Base-by-base conservation (phyloP, 1,284 basidiomycete species). In the Irpex lacteus region DNA sequence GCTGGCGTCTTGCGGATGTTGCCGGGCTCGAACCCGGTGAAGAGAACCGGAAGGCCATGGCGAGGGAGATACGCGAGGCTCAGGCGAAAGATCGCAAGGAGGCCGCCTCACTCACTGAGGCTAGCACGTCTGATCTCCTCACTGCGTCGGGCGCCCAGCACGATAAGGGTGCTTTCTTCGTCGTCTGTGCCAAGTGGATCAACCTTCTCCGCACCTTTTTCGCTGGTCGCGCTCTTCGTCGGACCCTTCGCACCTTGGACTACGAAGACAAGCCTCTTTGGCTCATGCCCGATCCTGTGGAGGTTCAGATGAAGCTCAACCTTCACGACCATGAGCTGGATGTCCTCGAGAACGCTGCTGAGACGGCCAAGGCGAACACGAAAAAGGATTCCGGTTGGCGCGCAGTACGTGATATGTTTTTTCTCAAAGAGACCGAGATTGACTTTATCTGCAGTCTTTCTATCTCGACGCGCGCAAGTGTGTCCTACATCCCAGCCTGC, bases 231-330 rank as follows among this genome's bases (percentile, higher is more conserved):
- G 52, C 60, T 5, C 59, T 66, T 34, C 56, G 62, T 1, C 59
- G 62, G n/a, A 66, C 62, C 2, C 47, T 62, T 50, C 4, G 55
- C 15, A 55, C 59, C 9, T 3, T 3, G 4, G 60, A 62, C 50
- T 11, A 38, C 19, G 26, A 61, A 9, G 60, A 34, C 21, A 62
- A 44, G 3, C 49, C 60, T 18, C 60, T 66, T 36, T 62, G 56
- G 32, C 57, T 53, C 18, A 34, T 61, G 1, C 50, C 53, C 9
- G 58, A 56, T 2, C 44, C 38, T n/a, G 2, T n/a, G 47, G 60
- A 62, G 34, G 9, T 37, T 8, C 1, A 32, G 53, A 40, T 64
- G 21, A 34, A 61, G 37, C 32, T 62, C 18, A 21, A 9, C 32
- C 40, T 59, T 7, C n/a, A 11, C 19, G 37, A 26, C 11, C 34